Evolutionary conservation across 2,329 filamentous ascomycete species (phyloP), one percentile per base, ranked within the genome.

Genomic region (Venturia pyrina): DNA sequence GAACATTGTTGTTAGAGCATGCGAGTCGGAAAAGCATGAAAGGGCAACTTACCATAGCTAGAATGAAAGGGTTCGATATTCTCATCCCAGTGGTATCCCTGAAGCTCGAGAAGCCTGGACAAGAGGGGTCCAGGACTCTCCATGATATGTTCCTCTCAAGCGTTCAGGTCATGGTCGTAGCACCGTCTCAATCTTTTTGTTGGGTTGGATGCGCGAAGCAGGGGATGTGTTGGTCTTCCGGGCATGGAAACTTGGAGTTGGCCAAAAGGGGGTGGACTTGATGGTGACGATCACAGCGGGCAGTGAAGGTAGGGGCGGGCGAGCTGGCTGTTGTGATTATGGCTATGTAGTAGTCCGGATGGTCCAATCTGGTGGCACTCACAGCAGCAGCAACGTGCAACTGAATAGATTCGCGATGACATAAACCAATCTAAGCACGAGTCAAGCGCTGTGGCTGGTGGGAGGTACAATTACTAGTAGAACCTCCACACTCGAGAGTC

Each of bases 31-130:
- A 15, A 28, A 11, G n/a, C 13, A 57, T 17, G 24, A 34, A 57
- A 34, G n/a, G 19, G 48, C 21, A 64, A 28, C 74, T 68, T 67
- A 78, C 79, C 65, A 60, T 67, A 67, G 11, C n/a, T 48, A 44
- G 78, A 80, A 68, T 82, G 80, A 70, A 81, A 81, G 11, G 79
- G 79, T 62, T 74, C 71, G 24, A 77, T 74, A 62, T 78, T 73
- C n/a, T 73, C 68, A 65, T 76, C 72, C 76, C 76, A 78, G 63
- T 71, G 69, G 66, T 78, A 78, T 67, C 75, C 72, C 34, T 73
- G 74, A 24, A 78, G 70, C 69, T 77, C 76, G n/a, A 70, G 57
- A 65, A 78, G 71, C 15, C 75, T 73, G 67, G 71, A 68, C 44
- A 77, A 69, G 46, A 77, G 41, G 10, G n/a, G 32, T 71, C 68